phyloP scores from a whole-genome alignment of 331 rosid genomes.

The Quercus phellos region DNA sequence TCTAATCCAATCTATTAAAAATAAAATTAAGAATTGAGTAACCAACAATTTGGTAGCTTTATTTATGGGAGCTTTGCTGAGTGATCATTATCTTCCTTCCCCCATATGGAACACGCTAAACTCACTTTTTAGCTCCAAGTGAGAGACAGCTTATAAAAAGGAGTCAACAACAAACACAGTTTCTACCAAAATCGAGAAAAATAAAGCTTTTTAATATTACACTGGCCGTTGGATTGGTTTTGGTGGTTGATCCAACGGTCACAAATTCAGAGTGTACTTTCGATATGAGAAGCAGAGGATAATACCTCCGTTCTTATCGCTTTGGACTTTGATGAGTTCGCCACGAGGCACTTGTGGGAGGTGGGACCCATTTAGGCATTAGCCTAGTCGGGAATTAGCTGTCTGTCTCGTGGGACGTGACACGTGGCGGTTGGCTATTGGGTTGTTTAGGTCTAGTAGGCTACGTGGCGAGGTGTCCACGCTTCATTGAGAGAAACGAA shows the following conservation, averaged over 20 bases:
- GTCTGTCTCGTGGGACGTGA: background rate
- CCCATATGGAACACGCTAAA: background rate
- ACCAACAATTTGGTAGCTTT: constrained; percentile 13
- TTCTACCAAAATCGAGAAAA: no score
- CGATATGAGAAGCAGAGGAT: background rate
- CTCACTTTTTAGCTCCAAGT: background rate
- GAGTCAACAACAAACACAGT: no score
- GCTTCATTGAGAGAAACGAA: constrained; percentile 10
- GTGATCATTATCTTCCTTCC: background rate
- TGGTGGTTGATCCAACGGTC: background rate
- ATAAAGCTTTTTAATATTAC: no score
- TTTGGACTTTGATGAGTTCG: constrained; percentile 33
- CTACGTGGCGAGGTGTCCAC: constrained; percentile 17
- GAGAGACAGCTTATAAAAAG: no score
- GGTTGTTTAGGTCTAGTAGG: background rate
- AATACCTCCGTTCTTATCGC: constrained; percentile 27
- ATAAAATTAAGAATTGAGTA: background rate
- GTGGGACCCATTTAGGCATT: constrained; percentile 32
- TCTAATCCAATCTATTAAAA: background rate
- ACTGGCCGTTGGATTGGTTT: background rate
- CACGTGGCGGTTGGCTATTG: background rate
- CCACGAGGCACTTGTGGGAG: constrained; percentile 21
- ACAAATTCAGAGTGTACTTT: background rate
- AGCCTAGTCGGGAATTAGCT: constrained; percentile 27
- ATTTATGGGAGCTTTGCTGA: constrained; percentile 17